A percentile compares a stretch with the other conserved stretches of the same genome.
phyloP scores from a whole-genome alignment of 2,329 filamentous ascomycete species.

The Fusarium sp. region DNA sequence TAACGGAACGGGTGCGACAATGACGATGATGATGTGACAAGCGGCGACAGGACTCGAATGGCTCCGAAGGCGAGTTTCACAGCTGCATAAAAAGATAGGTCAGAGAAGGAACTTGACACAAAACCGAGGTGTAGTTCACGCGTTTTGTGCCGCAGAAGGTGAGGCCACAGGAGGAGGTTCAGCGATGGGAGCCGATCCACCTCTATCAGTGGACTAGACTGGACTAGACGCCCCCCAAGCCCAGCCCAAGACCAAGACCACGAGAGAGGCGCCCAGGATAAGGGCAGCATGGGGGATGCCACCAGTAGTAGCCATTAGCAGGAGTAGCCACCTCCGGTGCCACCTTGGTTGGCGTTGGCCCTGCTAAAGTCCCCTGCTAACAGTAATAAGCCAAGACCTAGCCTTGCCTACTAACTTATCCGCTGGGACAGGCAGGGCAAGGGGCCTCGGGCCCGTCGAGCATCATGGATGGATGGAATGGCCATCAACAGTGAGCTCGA shows the following conservation, averaged over 20 bases:
- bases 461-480: conserved; percentile 13
- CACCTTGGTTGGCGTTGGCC: conserved; percentile 32
- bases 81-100: conserved; percentile 49
- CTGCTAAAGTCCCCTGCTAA: conserved; percentile 35
- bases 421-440: conserved; percentile 21
- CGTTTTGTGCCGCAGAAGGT: conserved; percentile 53
- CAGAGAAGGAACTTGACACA: conserved; percentile 50
- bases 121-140: conserved; percentile 49
- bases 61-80: conserved; percentile 46
- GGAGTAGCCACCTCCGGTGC: conserved; percentile 38
- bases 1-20: conserved; percentile 38
- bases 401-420: conserved; percentile 37
- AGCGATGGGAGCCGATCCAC: conserved; percentile 46
- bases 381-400: conserved; percentile 43
- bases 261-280: conserved; percentile 42
- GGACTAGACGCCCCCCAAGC: conserved; percentile 31
- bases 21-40: conserved; percentile 36
- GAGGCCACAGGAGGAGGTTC: conserved; percentile 51
- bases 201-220: conserved; percentile 36
- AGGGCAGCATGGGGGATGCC: conserved; percentile 28
- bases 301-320: conserved; percentile 31
- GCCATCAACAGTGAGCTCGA: conserved; percentile 16
- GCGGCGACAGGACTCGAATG: conserved; percentile 38
- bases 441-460: conserved; percentile 32
- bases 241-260: conserved; percentile 24